phyloP scores from a whole-genome alignment of 2,329 filamentous ascomycete genomes.

The Cercospora berteroae region DNA sequence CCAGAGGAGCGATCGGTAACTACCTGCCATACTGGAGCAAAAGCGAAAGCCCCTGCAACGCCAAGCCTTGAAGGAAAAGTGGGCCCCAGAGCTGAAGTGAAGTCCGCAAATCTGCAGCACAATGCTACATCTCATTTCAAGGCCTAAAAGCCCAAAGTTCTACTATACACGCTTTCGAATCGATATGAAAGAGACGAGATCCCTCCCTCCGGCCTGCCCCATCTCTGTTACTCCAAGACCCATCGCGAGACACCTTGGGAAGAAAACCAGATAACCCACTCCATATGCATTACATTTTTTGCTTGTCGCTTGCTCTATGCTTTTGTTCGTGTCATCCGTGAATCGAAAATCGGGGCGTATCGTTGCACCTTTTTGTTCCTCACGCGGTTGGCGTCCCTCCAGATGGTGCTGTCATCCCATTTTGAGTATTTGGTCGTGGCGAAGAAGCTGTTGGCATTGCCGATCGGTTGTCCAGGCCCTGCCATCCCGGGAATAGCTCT shows the following conservation, averaged over 20 bases:
- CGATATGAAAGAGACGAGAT: neutral
- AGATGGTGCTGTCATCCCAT: conserved; percentile 16
- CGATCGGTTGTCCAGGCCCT: conserved; percentile 23
- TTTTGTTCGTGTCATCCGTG: neutral
- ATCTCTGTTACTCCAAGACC: neutral
- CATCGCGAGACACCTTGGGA: neutral
- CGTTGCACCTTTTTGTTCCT: neutral
- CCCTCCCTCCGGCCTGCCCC: neutral
- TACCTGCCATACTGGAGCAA: neutral
- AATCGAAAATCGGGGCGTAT: neutral
- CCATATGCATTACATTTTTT: neutral
- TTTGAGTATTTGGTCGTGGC: conserved; percentile 15
- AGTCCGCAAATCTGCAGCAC: neutral
- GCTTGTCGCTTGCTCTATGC: neutral
- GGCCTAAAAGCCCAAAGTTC: neutral
- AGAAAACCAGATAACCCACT: neutral
- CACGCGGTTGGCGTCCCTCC: neutral
- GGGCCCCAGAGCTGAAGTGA: conserved; percentile 3
- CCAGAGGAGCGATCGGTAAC: neutral
- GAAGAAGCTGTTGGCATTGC: conserved; percentile 17
- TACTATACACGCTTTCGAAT: conserved; percentile 1
- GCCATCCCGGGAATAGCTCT: conserved; percentile 49
- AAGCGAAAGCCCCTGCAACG: neutral
- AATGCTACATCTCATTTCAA: neutral
- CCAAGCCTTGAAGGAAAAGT: conserved; percentile 3